Percentiles rank a stretch among this genome's conserved stretches.
Conservation (phyloP, 352 stramenopile genomes). For the Globisporangium irregulare region DNA sequence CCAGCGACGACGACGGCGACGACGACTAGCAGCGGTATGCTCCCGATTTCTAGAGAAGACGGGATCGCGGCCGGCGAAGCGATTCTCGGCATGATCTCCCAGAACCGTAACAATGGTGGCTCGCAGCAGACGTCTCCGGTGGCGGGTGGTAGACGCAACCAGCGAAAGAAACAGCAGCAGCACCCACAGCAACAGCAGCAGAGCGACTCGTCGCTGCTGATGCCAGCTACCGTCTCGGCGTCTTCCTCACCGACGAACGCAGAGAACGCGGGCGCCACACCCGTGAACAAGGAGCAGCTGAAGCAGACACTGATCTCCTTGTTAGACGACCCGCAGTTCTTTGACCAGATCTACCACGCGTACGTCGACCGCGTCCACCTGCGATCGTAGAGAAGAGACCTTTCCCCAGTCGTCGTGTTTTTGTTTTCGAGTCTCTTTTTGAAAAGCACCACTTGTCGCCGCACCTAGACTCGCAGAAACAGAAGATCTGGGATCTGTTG, state of each 20-base stretch:
- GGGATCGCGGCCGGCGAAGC: slow-evolving; percentile 77
- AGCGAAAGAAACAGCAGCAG: slow-evolving; percentile 27
- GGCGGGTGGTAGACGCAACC: slow-evolving; percentile 3
- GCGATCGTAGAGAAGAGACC: slow-evolving; percentile 27
- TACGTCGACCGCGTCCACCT: slow-evolving; percentile 69
- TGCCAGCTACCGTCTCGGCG: slow-evolving; percentile 9
- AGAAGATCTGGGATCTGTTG: no score
- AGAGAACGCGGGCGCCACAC: slow-evolving; percentile 12
- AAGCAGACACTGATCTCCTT: slow-evolving; percentile 82
- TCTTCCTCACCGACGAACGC: slow-evolving; percentile 10
- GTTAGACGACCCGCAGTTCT: slow-evolving; percentile 81
- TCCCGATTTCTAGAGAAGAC: slow-evolving; percentile 73
- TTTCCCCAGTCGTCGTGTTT: neutral
- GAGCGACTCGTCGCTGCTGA: slow-evolving; percentile 10
- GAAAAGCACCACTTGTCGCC: neutral
- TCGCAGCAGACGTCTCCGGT: slow-evolving; percentile 12
- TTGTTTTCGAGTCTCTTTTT: slow-evolving; percentile 5
- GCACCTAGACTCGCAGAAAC: neutral
- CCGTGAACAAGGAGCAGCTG: slow-evolving; percentile 81
- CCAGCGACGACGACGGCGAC: slow-evolving; percentile 25
- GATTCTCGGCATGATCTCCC: slow-evolving; percentile 82
- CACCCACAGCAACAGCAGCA: slow-evolving; percentile 22
- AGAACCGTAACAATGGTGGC: slow-evolving; percentile 24
- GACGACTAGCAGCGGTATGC: slow-evolving; percentile 33
- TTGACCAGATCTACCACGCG: slow-evolving; percentile 87